These are phyloP conservation scores for Magnaporthiopsis poae DNA, from an alignment of 2,329 filamentous ascomycete genomes.

Conservation along the genomic window DNA sequence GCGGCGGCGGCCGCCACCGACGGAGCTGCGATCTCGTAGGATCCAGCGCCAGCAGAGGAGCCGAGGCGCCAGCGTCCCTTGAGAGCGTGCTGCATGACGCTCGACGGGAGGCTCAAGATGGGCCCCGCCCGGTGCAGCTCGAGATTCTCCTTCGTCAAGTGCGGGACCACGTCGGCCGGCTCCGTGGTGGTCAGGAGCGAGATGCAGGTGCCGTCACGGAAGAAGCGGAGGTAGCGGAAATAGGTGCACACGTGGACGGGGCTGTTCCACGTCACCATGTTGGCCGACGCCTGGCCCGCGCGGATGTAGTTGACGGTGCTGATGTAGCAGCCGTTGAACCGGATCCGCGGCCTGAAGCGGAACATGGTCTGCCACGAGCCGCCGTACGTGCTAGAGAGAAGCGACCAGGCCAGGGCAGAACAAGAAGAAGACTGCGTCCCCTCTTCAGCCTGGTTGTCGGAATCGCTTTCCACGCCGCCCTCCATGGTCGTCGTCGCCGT, in stretches of 20 bases:
- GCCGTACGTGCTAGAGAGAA: slow-evolving; percentile 36
- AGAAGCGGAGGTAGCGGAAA: slow-evolving; percentile 92
- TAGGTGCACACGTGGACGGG: slow-evolving; percentile 95
- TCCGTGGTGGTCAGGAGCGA: slow-evolving; percentile 72
- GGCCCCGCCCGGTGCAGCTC: slow-evolving; percentile 29
- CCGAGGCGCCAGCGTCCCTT: slow-evolving; percentile 44
- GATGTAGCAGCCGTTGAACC: slow-evolving; percentile 95
- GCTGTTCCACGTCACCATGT: slow-evolving; percentile 63
- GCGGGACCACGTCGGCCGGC: slow-evolving; percentile 67
- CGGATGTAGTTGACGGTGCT: slow-evolving; percentile 92
- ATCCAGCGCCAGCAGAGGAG: slow-evolving; percentile 20
- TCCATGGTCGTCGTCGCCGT: slow-evolving; percentile 11
- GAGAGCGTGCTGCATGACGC: slow-evolving; percentile 59
- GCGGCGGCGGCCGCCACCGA: too few species aligned
- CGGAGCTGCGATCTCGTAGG: background rate
- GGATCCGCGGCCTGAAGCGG: slow-evolving; percentile 69
- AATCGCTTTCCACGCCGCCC: background rate
- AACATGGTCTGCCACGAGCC: slow-evolving; percentile 61
- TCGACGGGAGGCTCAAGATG: slow-evolving; percentile 31
- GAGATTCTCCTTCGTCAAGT: slow-evolving; percentile 64
- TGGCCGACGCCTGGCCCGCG: slow-evolving; percentile 61
- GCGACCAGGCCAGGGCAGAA: slow-evolving; percentile 27
- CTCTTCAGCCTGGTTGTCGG: slow-evolving; percentile 18
- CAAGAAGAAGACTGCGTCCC: slow-evolving; percentile 14
- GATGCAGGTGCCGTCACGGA: slow-evolving; percentile 76